A percentile compares a stretch with the other conserved stretches of the same genome.
phyloP scores from a whole-genome alignment of 2,329 filamentous ascomycete species.

The Delphinella strobiligena region DNA sequence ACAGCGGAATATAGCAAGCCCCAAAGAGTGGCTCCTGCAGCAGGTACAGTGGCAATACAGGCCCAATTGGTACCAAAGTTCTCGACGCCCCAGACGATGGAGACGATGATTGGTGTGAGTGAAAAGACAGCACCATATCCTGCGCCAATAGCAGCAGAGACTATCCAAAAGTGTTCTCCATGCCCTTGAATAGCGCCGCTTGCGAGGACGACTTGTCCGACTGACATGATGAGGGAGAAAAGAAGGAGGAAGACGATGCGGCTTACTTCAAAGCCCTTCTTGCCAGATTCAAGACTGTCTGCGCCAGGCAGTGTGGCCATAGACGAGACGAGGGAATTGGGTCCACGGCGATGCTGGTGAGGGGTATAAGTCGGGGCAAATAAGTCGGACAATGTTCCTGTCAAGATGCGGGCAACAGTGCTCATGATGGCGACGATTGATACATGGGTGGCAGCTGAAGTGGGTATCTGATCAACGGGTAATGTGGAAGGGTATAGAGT shows the following conservation, averaged over 20 bases:
- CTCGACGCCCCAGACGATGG: constrained; percentile 96
- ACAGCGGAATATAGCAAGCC: constrained; percentile 75
- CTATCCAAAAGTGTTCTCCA: constrained; percentile 69
- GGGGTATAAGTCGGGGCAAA: constrained; percentile 49
- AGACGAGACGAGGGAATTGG: constrained; percentile 30
- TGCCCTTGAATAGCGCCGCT: constrained; percentile 64
- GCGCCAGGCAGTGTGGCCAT: constrained; percentile 21
- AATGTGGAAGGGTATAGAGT: constrained; percentile 58
- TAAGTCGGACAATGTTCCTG: constrained; percentile 78
- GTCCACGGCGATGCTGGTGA: constrained; percentile 43
- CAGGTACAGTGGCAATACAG: constrained; percentile 84
- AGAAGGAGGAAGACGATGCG: constrained; percentile 68
- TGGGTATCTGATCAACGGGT: constrained; percentile 27
- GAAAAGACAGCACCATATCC: constrained; percentile 90
- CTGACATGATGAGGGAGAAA: constrained; percentile 58
- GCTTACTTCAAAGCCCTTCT: constrained; percentile 48
- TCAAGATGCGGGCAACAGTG: constrained; percentile 79
- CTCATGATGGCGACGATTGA: constrained; percentile 85
- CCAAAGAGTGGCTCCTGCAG: constrained; percentile 79
- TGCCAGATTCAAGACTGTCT: constrained; percentile 10
- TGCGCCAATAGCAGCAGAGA: constrained; percentile 72
- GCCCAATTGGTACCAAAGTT: constrained; percentile 99
- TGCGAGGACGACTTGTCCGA: constrained; percentile 67
- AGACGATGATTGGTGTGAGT: constrained; percentile 80
- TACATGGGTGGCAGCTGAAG: constrained; percentile 74